Evolutionary conservation across 345 rosid genomes (phyloP), one percentile per base, ranked within the genome.

Genomic region (Combretum micranthum): DNA sequence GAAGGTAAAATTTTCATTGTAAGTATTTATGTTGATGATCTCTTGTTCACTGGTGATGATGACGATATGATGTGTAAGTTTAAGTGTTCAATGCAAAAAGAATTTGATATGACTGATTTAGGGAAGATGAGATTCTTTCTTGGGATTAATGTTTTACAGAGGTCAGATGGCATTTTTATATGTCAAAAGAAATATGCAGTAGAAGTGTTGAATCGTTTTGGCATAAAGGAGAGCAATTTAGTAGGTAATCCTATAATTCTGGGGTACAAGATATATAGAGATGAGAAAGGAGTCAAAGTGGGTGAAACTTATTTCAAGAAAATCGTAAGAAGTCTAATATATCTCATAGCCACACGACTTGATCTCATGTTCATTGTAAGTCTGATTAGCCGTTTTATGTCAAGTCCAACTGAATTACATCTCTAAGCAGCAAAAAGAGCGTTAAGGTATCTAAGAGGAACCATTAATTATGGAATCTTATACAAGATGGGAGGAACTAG

Each of bases 1-100:
- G n/a, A n/a, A 26, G 57, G 57, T 23, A 54, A 54, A n/a, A 37
- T 56, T 18, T 15, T 56, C n/a, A 16, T 56, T 17, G 25, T 56
- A 2, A 44, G 25, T 26, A 17, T 56, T 8, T 25, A 25, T 25
- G 26, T 25, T 25, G 26, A 25, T 25, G 26, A 56, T 44, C 49
- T 56, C 5, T 16, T 56, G 7, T 56, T n/a, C 44, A 11, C 25
- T 9, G 8, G 49, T 16, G 20, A 56, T 44, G 25, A 56, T 43
- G 22, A 19, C 44, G 26, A 25, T 25, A n/a, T n/a, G n/a, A n/a
- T n/a, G n/a, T n/a, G n/a, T n/a, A n/a, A n/a, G n/a, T n/a, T n/a
- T n/a, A n/a, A n/a, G n/a, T n/a, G n/a, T n/a, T n/a, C n/a, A n/a
- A n/a, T n/a, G n/a, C n/a, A n/a, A n/a, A n/a, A n/a, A n/a, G n/a